These are phyloP conservation scores for Blastocystis sp. DNA, from an alignment of 352 stramenopile species.

Conservation along the genomic window DNA sequence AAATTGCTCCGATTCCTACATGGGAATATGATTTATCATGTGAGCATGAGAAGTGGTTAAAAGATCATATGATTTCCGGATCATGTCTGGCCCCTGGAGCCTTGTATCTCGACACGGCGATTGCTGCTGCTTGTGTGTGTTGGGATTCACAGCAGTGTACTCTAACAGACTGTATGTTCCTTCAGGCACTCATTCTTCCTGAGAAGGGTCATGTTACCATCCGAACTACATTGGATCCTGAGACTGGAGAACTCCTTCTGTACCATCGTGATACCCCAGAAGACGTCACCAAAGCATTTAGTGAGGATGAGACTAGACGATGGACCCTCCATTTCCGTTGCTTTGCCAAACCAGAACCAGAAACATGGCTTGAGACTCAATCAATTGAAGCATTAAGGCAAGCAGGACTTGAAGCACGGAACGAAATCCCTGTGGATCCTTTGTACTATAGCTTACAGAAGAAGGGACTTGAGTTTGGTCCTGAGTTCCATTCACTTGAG, in stretches of 20 bases:
- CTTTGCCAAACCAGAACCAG: background rate
- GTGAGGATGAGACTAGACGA: slow-evolving; percentile 18
- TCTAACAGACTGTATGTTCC: slow-evolving; percentile 53
- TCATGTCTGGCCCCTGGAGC: slow-evolving; percentile 57
- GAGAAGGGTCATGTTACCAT: slow-evolving; percentile 15
- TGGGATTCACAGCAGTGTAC: background rate
- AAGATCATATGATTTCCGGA: slow-evolving; percentile 48
- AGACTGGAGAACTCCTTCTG: slow-evolving; percentile 22
- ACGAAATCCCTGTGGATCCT: background rate
- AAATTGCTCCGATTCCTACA: slow-evolving; percentile 32
- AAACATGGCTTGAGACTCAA: background rate
- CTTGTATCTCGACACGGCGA: slow-evolving; percentile 57
- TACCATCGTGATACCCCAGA: slow-evolving; percentile 57
- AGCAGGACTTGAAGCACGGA: background rate
- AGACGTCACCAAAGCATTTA: slow-evolving; percentile 8
- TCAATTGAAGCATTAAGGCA: background rate
- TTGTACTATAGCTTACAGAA: slow-evolving; percentile 28
- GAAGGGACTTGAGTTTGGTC: slow-evolving; percentile 57
- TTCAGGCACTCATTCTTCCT: slow-evolving; percentile 56
- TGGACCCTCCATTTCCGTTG: slow-evolving; percentile 64
- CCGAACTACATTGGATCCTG: slow-evolving; percentile 33
- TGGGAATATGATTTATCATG: slow-evolving; percentile 61
- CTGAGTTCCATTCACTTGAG: slow-evolving; percentile 44
- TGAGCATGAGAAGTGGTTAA: slow-evolving; percentile 15
- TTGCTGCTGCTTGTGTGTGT: slow-evolving; percentile 24